A percentile compares a stretch with the other conserved stretches of the same genome.
These are phyloP conservation scores for Hydnum rufescens DNA, from an alignment of 768 basidiomycete genomes.

Conservation along the genomic window DNA sequence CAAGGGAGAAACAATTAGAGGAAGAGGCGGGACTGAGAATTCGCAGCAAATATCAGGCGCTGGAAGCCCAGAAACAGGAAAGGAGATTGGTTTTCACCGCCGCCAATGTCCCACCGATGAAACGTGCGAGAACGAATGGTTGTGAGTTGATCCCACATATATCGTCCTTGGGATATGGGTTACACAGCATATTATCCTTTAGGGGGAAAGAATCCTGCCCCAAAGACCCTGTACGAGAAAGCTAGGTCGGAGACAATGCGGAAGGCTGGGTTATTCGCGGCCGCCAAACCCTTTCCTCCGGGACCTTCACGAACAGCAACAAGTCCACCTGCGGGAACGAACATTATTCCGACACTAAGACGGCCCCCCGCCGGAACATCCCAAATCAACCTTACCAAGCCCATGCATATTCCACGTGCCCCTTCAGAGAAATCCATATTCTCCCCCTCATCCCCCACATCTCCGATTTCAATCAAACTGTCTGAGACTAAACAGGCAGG, in stretches of 20 bases:
- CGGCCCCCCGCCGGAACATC: too few species aligned
- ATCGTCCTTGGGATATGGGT: background rate
- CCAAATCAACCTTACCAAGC: background rate
- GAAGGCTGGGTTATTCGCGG: background rate
- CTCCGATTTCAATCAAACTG: too few species aligned
- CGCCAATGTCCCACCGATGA: background rate
- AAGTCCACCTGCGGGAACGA: background rate
- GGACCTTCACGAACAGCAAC: too few species aligned
- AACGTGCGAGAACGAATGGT: background rate
- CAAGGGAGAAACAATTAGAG: background rate
- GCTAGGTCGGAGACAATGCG: background rate
- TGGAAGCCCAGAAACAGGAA: background rate
- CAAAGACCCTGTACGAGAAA: background rate
- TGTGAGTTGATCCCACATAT: background rate
- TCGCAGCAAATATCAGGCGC: background rate
- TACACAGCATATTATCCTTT: background rate
- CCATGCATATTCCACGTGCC: background rate
- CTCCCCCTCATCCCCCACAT: too few species aligned
- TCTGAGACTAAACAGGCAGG: too few species aligned
- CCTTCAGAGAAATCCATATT: too few species aligned
- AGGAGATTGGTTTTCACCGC: background rate
- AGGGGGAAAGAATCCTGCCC: background rate
- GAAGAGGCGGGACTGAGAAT: background rate
- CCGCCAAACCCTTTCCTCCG: background rate
- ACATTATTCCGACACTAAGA: too few species aligned